Percentiles rank a stretch among this genome's conserved stretches.
phyloP scores from a whole-genome alignment of 164 flowering plant genomes.

The Vitis amurensis region DNA sequence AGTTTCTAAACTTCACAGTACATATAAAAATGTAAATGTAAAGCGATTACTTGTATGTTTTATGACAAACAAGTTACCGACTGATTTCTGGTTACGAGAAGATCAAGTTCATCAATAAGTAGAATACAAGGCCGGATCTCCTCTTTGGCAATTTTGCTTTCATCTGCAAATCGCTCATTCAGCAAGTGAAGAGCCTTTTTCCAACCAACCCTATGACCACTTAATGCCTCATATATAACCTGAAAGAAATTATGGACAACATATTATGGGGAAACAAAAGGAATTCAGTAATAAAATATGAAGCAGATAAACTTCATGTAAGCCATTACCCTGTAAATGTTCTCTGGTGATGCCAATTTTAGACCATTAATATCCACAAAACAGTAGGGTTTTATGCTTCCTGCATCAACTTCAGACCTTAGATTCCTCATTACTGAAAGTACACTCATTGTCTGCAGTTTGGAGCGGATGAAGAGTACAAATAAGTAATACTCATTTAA shows the following conservation, averaged over 20 bases:
- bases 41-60: neutral
- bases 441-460: constrained; percentile 93
- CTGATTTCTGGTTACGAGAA: constrained; percentile 90
- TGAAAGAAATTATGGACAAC: constrained; percentile 21
- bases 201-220: constrained; percentile 91
- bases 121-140: constrained; percentile 78
- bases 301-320: neutral
- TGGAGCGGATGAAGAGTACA: constrained; percentile 7
- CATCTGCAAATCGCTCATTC: constrained; percentile 80
- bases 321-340: constrained; percentile 71
- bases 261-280: neutral
- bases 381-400: constrained; percentile 67
- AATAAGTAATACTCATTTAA: constrained; percentile 12
- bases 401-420: constrained; percentile 80
- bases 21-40: neutral
- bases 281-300: neutral
- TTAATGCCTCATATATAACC: constrained; percentile 93
- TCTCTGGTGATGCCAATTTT: constrained; percentile 89
- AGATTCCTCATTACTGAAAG: constrained; percentile 83
- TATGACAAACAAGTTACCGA: constrained; percentile 50
- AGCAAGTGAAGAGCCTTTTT: constrained; percentile 85
- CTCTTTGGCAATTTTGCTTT: constrained; percentile 44
- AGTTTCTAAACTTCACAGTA: neutral
- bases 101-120: constrained; percentile 97
- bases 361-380: constrained; percentile 94